These are phyloP conservation scores for Ascoidea tarda DNA, from an alignment of 805 yeast genomes.

Conservation along the genomic window DNA sequence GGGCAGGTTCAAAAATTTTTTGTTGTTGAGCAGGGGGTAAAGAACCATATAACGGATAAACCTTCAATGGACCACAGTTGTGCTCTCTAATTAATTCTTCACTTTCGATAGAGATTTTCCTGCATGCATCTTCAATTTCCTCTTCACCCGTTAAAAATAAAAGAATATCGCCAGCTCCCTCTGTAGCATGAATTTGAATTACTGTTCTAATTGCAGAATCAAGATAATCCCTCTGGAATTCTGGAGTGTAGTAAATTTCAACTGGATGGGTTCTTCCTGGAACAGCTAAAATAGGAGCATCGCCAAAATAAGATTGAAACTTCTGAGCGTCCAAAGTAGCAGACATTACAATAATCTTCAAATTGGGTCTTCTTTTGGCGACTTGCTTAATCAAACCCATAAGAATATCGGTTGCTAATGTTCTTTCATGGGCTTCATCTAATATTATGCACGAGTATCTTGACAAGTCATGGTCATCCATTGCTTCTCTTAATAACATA, in stretches of 20 bases:
- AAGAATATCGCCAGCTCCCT: slow-evolving; percentile 82
- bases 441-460: slow-evolving; percentile 81
- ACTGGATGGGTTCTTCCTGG: slow-evolving; percentile 98
- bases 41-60: slow-evolving; percentile 92
- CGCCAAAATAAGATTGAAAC: slow-evolving; percentile 77
- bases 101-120: slow-evolving; percentile 75
- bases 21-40: slow-evolving; percentile 94
- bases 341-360: slow-evolving; percentile 90
- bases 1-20: slow-evolving; percentile 85
- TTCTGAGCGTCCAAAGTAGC: slow-evolving; percentile 97
- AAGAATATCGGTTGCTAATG: slow-evolving; percentile 88
- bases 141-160: slow-evolving; percentile 92
- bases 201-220: slow-evolving; percentile 95
- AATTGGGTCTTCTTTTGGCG: slow-evolving; percentile 64
- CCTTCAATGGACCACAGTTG: slow-evolving; percentile 76
- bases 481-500: slow-evolving; percentile 92
- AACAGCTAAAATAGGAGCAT: slow-evolving; percentile 89
- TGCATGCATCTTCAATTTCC: slow-evolving; percentile 93
- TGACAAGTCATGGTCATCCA: slow-evolving; percentile 80
- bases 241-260: slow-evolving; percentile 93
- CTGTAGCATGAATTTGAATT: slow-evolving; percentile 92
- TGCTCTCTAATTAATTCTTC: slow-evolving; percentile 85
- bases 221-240: slow-evolving; percentile 85
- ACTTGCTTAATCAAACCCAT: slow-evolving; percentile 91
- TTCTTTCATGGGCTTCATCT: slow-evolving; percentile 98